Conservation (phyloP, 2,329 filamentous ascomycete species). For the Calonectria hongkongensis region DNA sequence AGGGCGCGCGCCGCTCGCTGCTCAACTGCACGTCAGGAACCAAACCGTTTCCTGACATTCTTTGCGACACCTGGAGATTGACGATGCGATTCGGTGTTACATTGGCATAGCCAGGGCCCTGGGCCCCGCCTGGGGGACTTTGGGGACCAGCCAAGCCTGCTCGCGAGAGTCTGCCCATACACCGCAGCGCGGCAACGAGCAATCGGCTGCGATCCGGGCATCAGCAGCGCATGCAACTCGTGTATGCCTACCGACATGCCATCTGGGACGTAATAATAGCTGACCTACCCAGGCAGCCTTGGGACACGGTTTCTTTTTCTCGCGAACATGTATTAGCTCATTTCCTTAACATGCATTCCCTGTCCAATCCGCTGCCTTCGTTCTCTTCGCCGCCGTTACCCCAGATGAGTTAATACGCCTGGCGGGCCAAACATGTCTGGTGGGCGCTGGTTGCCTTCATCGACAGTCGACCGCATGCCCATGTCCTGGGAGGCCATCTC, state of each 20-base stretch:
- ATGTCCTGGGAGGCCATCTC: slow-evolving; percentile 29
- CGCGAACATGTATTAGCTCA: slow-evolving; percentile 30
- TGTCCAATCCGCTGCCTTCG: slow-evolving; percentile 28
- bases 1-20: slow-evolving; percentile 26
- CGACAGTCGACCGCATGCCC: slow-evolving; percentile 22
- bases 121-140: slow-evolving; percentile 33
- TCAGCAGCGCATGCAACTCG: neutral
- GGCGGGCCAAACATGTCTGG: slow-evolving; percentile 14
- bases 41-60: slow-evolving; percentile 35
- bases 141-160: slow-evolving; percentile 5
- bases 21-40: slow-evolving; percentile 20
- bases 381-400: slow-evolving; percentile 21
- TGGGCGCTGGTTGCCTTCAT: neutral
- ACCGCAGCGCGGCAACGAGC: neutral
- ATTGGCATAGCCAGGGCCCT: slow-evolving; percentile 40
- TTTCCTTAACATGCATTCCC: slow-evolving; percentile 19
- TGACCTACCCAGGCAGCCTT: slow-evolving; percentile 23
- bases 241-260: slow-evolving; percentile 24
- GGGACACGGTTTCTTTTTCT: slow-evolving; percentile 8
- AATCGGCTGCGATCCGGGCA: slow-evolving; percentile 18
- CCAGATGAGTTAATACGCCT: slow-evolving; percentile 7
- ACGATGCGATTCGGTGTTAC: slow-evolving; percentile 53
- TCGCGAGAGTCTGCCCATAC: neutral
- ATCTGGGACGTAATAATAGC: slow-evolving; percentile 25
- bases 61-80: slow-evolving; percentile 49